A percentile compares a stretch with the other conserved stretches of the same genome.
Evolutionary conservation across 2,329 filamentous ascomycete species (phyloP).

Genomic region (Rhytidhysteron rufulum): DNA sequence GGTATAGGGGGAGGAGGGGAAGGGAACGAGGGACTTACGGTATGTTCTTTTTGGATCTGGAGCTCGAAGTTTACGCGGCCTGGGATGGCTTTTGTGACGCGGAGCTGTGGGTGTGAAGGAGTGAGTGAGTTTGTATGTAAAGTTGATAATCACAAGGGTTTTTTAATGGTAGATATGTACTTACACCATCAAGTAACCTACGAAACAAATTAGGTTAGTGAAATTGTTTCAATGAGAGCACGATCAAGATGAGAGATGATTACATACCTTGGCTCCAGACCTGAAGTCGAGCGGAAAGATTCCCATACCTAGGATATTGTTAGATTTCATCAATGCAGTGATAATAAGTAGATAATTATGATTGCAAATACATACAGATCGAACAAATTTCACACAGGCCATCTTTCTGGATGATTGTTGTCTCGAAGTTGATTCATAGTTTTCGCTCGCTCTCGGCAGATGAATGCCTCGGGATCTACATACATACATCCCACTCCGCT

Average conservation of each 20-base stretch:
- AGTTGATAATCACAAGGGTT: neutral
- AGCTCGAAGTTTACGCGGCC: conserved; percentile 74
- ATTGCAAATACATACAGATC: conserved; percentile 61
- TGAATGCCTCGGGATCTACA: too few species aligned
- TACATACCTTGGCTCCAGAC: conserved; percentile 77
- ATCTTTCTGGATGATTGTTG: too few species aligned
- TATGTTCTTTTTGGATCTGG: conserved; percentile 70
- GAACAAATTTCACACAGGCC: conserved; percentile 58
- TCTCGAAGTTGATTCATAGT: too few species aligned
- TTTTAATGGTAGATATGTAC: conserved; percentile 8
- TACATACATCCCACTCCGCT: too few species aligned
- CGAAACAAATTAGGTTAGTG: too few species aligned
- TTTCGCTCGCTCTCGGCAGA: too few species aligned
- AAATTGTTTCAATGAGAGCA: conserved; percentile 2
- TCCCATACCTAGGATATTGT: conserved; percentile 64
- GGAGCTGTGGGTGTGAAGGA: conserved; percentile 50
- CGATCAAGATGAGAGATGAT: neutral
- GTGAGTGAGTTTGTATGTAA: neutral
- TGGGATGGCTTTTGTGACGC: conserved; percentile 59
- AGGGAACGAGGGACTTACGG: conserved; percentile 46
- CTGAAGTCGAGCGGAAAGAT: conserved; percentile 81
- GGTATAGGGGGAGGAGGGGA: conserved; percentile 5
- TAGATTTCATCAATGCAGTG: conserved; percentile 11
- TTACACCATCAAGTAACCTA: conserved; percentile 42
- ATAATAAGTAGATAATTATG: neutral